Evolutionary conservation across 805 yeast species (phyloP).

Genomic region (Myxozyma lipomycoides): DNA sequence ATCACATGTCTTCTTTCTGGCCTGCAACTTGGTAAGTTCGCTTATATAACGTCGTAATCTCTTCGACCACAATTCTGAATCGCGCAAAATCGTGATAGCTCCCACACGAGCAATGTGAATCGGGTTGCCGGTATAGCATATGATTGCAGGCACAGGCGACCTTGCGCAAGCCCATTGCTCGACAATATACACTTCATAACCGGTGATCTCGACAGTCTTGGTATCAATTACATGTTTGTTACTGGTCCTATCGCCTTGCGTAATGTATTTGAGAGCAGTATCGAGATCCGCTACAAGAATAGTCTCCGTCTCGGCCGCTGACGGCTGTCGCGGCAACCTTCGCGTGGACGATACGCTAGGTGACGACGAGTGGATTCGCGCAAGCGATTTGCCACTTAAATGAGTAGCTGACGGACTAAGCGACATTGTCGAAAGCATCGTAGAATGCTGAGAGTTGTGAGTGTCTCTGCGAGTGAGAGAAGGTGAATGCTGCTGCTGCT

Average conservation of each 20-base stretch:
- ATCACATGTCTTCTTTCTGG: constrained; percentile 52
- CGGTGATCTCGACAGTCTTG: constrained; percentile 43
- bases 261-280: not conserved
- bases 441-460: not conserved
- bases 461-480: not conserved
- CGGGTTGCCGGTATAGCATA: constrained; percentile 81
- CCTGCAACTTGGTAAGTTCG: constrained; percentile 61
- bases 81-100: constrained; percentile 51
- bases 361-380: not conserved
- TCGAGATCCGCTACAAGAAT: not conserved
- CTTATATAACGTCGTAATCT: constrained; percentile 57
- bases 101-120: constrained; percentile 60
- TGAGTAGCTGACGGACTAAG: not conserved
- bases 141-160: constrained; percentile 55
- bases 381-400: not conserved
- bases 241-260: not conserved
- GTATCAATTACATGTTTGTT: not conserved
- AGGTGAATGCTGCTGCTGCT: not conserved
- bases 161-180: constrained; percentile 92
- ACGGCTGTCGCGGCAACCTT: not conserved
- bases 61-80: constrained; percentile 48
- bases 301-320: not conserved
- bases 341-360: not conserved
- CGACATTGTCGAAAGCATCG: not conserved
- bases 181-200: constrained; percentile 85